Evolutionary conservation across 805 yeast genomes (phyloP).

Genomic region (Zygoascus ofunaensis): DNA sequence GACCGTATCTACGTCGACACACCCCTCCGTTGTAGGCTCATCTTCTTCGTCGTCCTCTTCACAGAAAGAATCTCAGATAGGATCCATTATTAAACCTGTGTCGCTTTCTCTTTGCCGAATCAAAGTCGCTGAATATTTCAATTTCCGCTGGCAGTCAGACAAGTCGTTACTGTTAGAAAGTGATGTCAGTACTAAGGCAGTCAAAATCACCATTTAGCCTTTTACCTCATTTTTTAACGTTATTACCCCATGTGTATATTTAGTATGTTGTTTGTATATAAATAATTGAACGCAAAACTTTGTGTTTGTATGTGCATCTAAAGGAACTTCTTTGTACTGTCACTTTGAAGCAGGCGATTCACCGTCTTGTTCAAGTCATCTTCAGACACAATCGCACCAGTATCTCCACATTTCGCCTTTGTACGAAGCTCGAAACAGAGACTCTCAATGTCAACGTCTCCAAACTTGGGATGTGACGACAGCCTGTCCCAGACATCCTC

Average conservation of each 20-base stretch:
- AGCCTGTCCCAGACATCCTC: slow-evolving; percentile 95
- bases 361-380: slow-evolving; percentile 61
- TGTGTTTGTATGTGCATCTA: no score
- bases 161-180: not conserved
- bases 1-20: not conserved
- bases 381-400: slow-evolving; percentile 80
- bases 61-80: not conserved
- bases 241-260: no score
- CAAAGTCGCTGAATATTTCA: not conserved
- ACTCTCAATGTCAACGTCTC: slow-evolving; percentile 90
- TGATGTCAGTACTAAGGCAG: slow-evolving; percentile 1
- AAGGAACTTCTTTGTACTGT: not conserved
- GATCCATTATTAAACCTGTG: not conserved
- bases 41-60: not conserved
- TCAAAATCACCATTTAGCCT: not conserved
- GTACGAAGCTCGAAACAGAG: slow-evolving; percentile 79
- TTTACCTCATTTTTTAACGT: no score
- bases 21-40: not conserved
- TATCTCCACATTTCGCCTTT: slow-evolving; percentile 91
- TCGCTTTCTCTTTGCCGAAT: not conserved
- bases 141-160: slow-evolving; percentile 3
- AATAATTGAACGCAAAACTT: not conserved
- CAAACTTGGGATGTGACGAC: slow-evolving; percentile 85
- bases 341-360: slow-evolving; percentile 2
- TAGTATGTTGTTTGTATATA: not conserved